Conservation (phyloP, 1,139 yeast genomes). For the Wickerhamiella pararugosa region DNA sequence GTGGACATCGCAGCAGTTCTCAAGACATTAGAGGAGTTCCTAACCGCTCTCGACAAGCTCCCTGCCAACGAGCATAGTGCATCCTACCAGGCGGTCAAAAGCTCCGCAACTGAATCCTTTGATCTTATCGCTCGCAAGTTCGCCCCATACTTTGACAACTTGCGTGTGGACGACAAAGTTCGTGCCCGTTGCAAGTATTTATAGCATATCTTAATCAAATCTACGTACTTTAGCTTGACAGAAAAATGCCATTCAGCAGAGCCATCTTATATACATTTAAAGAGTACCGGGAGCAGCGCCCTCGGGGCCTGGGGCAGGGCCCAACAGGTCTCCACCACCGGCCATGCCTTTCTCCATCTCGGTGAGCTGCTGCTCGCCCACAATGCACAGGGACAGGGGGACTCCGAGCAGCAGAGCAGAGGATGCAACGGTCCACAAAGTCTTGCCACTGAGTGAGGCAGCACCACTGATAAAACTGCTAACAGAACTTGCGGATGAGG, state of each 20-base stretch:
- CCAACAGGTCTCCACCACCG: no score
- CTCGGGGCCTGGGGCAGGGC: no score
- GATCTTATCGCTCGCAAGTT: conserved; percentile 18
- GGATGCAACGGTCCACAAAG: conserved; percentile 77
- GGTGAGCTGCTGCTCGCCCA: conserved; percentile 82
- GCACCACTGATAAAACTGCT: conserved; percentile 28
- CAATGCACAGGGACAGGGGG: conserved; percentile 76
- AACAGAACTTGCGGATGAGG: conserved; percentile 25
- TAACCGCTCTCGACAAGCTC: conserved; percentile 18
- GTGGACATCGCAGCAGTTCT: conserved; percentile 24
- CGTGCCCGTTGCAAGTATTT: no score
- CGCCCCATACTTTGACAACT: conserved; percentile 17
- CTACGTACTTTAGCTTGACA: no score
- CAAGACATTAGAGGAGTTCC: conserved; percentile 18
- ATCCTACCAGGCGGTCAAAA: neutral
- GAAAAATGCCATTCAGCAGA: no score
- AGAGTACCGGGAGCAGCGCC: no score
- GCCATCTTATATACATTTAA: no score
- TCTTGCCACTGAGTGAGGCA: conserved; percentile 43
- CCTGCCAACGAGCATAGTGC: conserved; percentile 16
- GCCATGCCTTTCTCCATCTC: conserved; percentile 57
- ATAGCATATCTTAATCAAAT: no score
- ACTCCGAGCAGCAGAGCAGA: conserved; percentile 79
- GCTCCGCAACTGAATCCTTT: conserved; percentile 18
- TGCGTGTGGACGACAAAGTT: conserved; percentile 6